Evolutionary conservation across 495 filamentous ascomycete genomes (phyloP).

Genomic region (Collariella sp.): DNA sequence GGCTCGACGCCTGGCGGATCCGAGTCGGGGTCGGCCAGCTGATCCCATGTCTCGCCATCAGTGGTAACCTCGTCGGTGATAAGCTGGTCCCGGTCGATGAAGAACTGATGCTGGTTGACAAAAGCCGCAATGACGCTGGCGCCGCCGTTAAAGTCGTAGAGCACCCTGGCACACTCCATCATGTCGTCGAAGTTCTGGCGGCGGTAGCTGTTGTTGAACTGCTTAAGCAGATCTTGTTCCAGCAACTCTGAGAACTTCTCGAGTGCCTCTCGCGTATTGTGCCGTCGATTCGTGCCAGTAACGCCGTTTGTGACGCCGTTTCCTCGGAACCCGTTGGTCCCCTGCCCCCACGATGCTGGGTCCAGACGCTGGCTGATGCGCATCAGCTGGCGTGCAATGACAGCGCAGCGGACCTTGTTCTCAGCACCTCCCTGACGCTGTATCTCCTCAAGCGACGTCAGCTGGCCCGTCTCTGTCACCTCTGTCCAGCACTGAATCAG

Average conservation of each 20-base stretch:
- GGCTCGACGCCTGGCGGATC: slow-evolving; percentile 86
- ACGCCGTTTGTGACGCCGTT: slow-evolving; percentile 50
- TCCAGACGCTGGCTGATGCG: slow-evolving; percentile 81
- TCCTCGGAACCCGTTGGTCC: slow-evolving; percentile 42
- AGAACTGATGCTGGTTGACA: slow-evolving; percentile 98
- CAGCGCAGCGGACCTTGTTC: slow-evolving; percentile 79
- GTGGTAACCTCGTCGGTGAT: slow-evolving; percentile 81
- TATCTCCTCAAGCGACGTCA: slow-evolving; percentile 72
- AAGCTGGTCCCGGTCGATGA: slow-evolving; percentile 85
- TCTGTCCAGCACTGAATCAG: slow-evolving; percentile 93
- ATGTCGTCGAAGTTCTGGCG: slow-evolving; percentile 93
- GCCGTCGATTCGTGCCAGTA: slow-evolving; percentile 29
- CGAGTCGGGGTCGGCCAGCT: slow-evolving; percentile 85
- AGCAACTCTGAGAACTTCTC: slow-evolving; percentile 95
- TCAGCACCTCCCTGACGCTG: slow-evolving; percentile 69
- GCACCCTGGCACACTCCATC: slow-evolving; percentile 86
- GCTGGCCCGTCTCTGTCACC: slow-evolving; percentile 74
- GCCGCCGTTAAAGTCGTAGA: slow-evolving; percentile 93
- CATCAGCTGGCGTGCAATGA: slow-evolving; percentile 81
- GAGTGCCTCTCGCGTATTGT: slow-evolving; percentile 80
- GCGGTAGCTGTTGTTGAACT: slow-evolving; percentile 94
- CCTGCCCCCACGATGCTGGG: slow-evolving; percentile 57
- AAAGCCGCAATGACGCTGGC: slow-evolving; percentile 89
- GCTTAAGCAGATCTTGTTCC: slow-evolving; percentile 89
- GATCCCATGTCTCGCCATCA: slow-evolving; percentile 80